These are phyloP conservation scores for Microcos paniculata DNA, from an alignment of 345 rosid genomes.

Conservation along the genomic window DNA sequence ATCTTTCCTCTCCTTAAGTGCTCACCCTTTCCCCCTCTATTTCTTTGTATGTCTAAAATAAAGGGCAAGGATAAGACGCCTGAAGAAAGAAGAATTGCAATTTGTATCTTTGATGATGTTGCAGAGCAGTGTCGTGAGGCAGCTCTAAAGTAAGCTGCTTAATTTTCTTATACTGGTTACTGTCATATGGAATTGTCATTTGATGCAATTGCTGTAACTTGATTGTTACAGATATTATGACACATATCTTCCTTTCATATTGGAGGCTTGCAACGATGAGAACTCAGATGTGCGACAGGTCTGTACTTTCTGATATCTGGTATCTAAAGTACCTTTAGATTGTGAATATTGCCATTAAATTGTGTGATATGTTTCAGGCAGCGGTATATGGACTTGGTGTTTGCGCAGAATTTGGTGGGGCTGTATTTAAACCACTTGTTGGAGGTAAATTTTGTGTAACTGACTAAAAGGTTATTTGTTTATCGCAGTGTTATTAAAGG, in stretches of 20 bases:
- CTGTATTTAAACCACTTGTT: conserved; percentile 86
- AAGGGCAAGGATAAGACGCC: conserved; percentile 99
- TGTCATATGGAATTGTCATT: conserved; percentile 7
- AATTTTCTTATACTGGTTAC: conserved; percentile 12
- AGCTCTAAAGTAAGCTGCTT: conserved; percentile 73
- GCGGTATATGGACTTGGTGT: conserved; percentile 99
- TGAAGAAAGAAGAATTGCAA: conserved; percentile 99
- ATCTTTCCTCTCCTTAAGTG: background rate
- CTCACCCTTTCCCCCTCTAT: conserved; percentile 13
- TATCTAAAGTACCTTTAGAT: conserved; percentile 11
- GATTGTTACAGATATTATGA: conserved; percentile 76
- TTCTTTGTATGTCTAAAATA: conserved; percentile 1
- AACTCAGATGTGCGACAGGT: conserved; percentile 98
- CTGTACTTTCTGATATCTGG: conserved; percentile 9
- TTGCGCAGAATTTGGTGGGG: conserved; percentile 98
- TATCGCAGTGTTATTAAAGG: too few relatives aligned
- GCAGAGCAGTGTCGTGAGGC: conserved; percentile 97
- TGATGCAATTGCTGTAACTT: conserved; percentile 23
- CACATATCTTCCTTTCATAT: conserved; percentile 88
- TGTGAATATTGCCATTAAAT: conserved; percentile 3
- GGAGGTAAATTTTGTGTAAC: conserved; percentile 60
- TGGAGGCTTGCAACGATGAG: conserved; percentile 98
- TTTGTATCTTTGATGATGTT: conserved; percentile 98
- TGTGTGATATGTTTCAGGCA: conserved; percentile 55
- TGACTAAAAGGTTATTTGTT: background rate